These are phyloP conservation scores for Phialophora macrospora DNA, from an alignment of 2,329 filamentous ascomycete genomes.

Conservation along the genomic window DNA sequence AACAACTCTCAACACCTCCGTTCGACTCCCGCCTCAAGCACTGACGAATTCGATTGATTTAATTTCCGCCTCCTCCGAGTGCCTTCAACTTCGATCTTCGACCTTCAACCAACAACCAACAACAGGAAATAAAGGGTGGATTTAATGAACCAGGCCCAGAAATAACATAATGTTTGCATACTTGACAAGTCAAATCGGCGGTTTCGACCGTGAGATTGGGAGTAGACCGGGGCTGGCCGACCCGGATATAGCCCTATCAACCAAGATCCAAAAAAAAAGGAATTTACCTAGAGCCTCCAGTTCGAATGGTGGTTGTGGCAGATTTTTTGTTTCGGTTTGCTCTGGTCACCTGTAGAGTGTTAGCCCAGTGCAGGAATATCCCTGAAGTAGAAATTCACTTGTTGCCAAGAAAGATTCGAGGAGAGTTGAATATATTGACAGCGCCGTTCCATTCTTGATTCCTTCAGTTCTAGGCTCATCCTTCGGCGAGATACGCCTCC, in stretches of 20 bases:
- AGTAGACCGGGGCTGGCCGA: neutral
- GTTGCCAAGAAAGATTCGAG: neutral
- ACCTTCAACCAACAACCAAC: neutral
- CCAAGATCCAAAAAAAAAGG: neutral
- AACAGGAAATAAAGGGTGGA: neutral
- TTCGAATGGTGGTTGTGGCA: neutral
- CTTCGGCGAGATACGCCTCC: slow-evolving; percentile 32
- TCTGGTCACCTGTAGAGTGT: neutral
- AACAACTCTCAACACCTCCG: neutral
- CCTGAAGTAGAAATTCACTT: neutral
- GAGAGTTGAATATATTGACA: neutral
- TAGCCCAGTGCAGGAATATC: neutral
- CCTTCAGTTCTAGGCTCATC: neutral
- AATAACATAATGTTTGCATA: neutral
- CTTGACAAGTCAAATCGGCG: slow-evolving; percentile 1
- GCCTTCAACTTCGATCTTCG: neutral
- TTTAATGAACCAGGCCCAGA: neutral
- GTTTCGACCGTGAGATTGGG: neutral
- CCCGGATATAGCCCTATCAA: neutral
- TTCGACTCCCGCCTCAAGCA: neutral
- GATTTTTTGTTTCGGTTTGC: neutral
- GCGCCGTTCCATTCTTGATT: neutral
- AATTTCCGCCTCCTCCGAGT: no score
- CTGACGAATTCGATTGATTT: no score
- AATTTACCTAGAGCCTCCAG: neutral